Conservation (phyloP, 2,329 filamentous ascomycete genomes). For the Aureobasidium vineae region DNA sequence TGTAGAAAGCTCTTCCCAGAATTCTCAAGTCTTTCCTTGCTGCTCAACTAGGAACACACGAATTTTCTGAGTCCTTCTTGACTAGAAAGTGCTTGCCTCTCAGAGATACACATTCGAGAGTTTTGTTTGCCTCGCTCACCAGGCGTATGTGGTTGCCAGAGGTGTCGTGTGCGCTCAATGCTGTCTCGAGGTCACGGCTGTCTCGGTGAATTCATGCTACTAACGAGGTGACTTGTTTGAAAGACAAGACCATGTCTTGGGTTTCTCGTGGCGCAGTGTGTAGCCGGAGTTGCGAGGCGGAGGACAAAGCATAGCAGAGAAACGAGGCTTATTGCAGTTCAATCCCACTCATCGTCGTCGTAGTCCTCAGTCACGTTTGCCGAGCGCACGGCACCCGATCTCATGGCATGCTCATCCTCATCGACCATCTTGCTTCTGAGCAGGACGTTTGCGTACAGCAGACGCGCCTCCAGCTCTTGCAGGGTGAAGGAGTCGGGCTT, state of each 20-base stretch:
- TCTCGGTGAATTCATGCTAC: no score
- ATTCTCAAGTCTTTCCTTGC: neutral
- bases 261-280: neutral
- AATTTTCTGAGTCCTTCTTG: neutral
- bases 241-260: neutral
- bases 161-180: no score
- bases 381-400: slow-evolving; percentile 33
- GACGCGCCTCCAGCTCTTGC: slow-evolving; percentile 53
- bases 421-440: slow-evolving; percentile 52
- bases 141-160: neutral
- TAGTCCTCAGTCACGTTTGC: slow-evolving; percentile 27
- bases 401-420: slow-evolving; percentile 42
- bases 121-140: neutral
- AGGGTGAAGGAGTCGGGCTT: slow-evolving; percentile 55
- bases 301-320: neutral
- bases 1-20: neutral
- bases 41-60: neutral
- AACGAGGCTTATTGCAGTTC: slow-evolving; percentile 27
- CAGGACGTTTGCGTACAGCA: slow-evolving; percentile 54
- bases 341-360: slow-evolving; percentile 55
- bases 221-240: neutral
- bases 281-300: neutral
- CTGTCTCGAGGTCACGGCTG: neutral
- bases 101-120: neutral
- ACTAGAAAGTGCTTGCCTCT: neutral